Evolutionary conservation across 306 rosid genomes (phyloP).

Genomic region (Psophocarpus tetragonolobus): DNA sequence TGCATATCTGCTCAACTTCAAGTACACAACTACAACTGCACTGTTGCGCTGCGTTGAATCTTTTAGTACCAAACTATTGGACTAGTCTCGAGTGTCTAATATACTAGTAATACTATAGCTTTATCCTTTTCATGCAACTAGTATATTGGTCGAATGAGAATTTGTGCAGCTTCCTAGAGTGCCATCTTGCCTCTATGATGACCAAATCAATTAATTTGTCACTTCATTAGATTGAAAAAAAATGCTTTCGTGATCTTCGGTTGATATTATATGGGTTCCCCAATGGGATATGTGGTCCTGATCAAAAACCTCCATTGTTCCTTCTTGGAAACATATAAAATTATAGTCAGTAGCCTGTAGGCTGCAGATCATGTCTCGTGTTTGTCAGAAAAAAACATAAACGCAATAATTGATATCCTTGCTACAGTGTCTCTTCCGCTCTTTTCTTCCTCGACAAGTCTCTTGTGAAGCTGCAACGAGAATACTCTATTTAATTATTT

Average conservation of each 20-base stretch:
- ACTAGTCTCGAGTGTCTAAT: slow-evolving; percentile 44
- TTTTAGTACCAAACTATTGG: slow-evolving; percentile 52
- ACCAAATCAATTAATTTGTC: slow-evolving; percentile 34
- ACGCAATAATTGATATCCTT: slow-evolving; percentile 22
- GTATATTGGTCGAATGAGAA: slow-evolving; percentile 35
- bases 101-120: slow-evolving; percentile 14
- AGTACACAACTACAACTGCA: slow-evolving; percentile 15
- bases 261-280: slow-evolving; percentile 21
- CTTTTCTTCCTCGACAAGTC: background rate
- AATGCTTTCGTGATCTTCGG: slow-evolving; percentile 21
- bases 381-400: slow-evolving; percentile 20
- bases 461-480: slow-evolving; percentile 17
- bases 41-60: slow-evolving; percentile 45
- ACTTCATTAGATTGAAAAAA: slow-evolving; percentile 31
- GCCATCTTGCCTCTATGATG: slow-evolving; percentile 35
- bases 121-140: slow-evolving; percentile 35
- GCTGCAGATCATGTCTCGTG: slow-evolving; percentile 33
- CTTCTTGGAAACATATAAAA: slow-evolving; percentile 31
- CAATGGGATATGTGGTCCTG: slow-evolving; percentile 42
- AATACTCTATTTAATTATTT: background rate
- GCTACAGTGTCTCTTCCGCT: background rate
- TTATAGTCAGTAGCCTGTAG: slow-evolving; percentile 18
- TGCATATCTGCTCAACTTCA: slow-evolving; percentile 23
- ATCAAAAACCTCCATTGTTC: slow-evolving; percentile 32
- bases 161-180: slow-evolving; percentile 38